phyloP scores from a whole-genome alignment of 2,329 filamentous ascomycete genomes.

The Colletotrichum australisinense region DNA sequence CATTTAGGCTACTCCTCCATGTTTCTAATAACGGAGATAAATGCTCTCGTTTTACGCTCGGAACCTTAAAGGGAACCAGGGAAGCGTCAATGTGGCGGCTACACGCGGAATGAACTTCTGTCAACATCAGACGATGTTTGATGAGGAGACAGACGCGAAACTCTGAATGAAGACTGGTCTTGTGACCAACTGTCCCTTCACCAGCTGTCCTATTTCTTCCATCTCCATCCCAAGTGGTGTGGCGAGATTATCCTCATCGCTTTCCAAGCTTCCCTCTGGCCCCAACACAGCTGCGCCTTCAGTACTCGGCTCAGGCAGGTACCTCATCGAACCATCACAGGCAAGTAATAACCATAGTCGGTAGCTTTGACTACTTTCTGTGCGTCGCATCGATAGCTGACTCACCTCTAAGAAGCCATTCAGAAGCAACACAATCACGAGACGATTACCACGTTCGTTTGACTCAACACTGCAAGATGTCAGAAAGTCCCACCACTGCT shows the following conservation, averaged over 20 bases:
- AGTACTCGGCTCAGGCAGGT: neutral
- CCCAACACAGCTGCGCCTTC: neutral
- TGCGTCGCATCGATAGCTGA: neutral
- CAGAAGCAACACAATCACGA: neutral
- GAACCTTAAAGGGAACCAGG: constrained; percentile 21
- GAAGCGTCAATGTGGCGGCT: constrained; percentile 18
- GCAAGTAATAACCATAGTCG: neutral
- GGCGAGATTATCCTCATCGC: neutral
- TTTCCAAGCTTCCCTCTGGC: neutral
- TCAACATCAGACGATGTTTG: constrained; percentile 34
- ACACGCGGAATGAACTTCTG: neutral
- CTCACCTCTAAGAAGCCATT: neutral
- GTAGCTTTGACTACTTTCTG: neutral
- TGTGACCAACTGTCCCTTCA: constrained; percentile 24
- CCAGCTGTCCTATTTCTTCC: constrained; percentile 1
- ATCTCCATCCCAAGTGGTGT: neutral
- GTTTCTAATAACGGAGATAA: constrained; percentile 29
- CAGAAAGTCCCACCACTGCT: constrained; percentile 23
- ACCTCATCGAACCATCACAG: neutral
- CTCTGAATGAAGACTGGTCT: constrained; percentile 11
- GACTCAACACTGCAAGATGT: neutral
- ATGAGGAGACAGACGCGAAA: constrained; percentile 33
- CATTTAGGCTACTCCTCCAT: constrained; percentile 12
- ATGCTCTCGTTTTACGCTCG: neutral
- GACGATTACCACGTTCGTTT: neutral